A percentile compares a stretch with the other conserved stretches of the same genome.
Conservation (phyloP, 2,329 filamentous ascomycete species). For the Phaeophleospora eucalypticola region DNA sequence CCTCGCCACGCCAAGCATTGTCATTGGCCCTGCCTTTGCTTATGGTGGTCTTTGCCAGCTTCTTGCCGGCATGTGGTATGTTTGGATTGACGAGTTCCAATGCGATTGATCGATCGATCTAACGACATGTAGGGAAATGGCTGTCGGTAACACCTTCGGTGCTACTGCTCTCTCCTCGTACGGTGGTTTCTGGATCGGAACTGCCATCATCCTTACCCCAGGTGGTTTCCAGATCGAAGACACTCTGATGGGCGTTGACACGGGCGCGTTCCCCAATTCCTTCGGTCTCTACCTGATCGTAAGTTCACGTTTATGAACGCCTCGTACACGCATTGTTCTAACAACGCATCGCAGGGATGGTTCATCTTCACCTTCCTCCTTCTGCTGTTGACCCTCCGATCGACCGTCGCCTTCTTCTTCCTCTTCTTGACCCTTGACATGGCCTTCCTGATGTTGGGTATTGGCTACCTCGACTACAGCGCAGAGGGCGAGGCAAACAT, state of each 20-base stretch:
- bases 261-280: conserved; percentile 46
- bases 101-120: neutral
- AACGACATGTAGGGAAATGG: conserved; percentile 43
- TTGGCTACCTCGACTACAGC: conserved; percentile 48
- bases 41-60: conserved; percentile 51
- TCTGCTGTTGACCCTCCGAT: conserved; percentile 51
- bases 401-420: conserved; percentile 55
- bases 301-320: no score
- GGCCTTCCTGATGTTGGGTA: conserved; percentile 55
- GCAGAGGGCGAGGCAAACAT: conserved; percentile 38
- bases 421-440: conserved; percentile 58
- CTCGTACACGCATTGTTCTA: neutral
- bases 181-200: conserved; percentile 60
- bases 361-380: conserved; percentile 57
- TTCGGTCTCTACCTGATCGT: conserved; percentile 57
- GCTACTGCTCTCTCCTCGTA: conserved; percentile 59
- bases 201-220: conserved; percentile 55
- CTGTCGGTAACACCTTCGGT: conserved; percentile 60
- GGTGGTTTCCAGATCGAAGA: conserved; percentile 49
- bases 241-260: conserved; percentile 38
- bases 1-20: conserved; percentile 43
- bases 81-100: conserved; percentile 13
- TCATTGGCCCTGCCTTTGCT: conserved; percentile 47
- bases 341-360: conserved; percentile 42
- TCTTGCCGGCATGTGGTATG: conserved; percentile 53